Base-by-base conservation (phyloP, 306 rosid species). In the Cicer arietinum region DNA sequence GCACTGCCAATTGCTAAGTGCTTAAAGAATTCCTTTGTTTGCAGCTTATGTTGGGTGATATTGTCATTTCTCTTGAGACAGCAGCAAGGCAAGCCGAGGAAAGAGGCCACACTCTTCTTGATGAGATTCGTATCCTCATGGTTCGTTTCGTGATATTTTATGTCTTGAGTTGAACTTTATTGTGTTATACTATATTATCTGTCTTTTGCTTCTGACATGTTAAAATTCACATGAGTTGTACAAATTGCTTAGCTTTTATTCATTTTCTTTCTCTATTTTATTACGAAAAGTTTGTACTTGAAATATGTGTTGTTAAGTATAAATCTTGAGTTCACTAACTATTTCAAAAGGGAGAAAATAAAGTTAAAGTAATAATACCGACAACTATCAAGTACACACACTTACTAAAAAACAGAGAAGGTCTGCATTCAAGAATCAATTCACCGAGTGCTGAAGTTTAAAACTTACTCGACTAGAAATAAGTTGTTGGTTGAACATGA, bases 41-140 rank as follows among this genome's bases (percentile, higher is more conserved):
- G 83, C 91, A 90, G 98, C 96, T 94, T 84, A 87, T 90, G 93
- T 77, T 91, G 79, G 97, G 96, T 48, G 97, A 94, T 78, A 84
- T 91, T 58, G 89, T 91, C 72, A 89, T 94, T 81, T 94, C 98
- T 30, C 83, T 88, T 18, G 98, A 94, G 91, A 91, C 95, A 46
- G 98, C 95, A 1, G 94, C 90, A 51, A 86, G 95, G 80, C 98
- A 91, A 83, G 96, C 96, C 7, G 90, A 91, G 84, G 88, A 91
- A 87, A 87, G 98, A 85, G 98, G 95, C 74, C 88, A 84, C 65
- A 82, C 90, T 50, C 91, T 94, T 75, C 85, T 94, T 71, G 96
- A 94, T 53, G 96, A 90, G 85, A 90, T 86, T 66, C 97, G 96
- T 76, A 83, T 94, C 84, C 97, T 94, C 71, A 47, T 84, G 91